Base-by-base conservation (phyloP, 2,329 filamentous ascomycete species). In the Neofusicoccum sp. region DNA sequence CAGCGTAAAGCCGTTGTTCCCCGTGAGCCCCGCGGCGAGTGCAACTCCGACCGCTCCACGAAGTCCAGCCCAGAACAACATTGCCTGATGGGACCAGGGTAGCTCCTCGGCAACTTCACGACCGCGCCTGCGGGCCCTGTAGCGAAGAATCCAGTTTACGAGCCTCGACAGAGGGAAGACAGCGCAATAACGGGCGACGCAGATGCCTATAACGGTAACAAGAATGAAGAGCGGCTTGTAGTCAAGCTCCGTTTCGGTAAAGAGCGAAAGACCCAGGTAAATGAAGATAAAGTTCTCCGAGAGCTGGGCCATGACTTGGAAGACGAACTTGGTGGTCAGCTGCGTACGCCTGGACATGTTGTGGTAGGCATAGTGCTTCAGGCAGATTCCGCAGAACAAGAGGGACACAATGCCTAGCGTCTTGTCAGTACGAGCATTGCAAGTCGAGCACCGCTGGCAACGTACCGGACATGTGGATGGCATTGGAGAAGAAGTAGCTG, bases 221-320 rank as follows among this genome's bases (percentile, higher is more conserved):
- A 99, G 89, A 69, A 98, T 98, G 70, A 99, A 91, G 2, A 96
- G 86, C 0, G 95, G 95, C 71, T 97, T 96, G 78, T 96, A 99
- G 62, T 91, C 86, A 26, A 97, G 82, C 53, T 90, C 86, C 57
- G 87, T 87, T 69, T 98, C 93, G 3, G 95, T 97, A 74, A 99
- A 98, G 30, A 99, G 83, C 0, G 95, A 96, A 3, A 99, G 82
- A 5, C 95, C 95, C 0, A 99, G 86, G 71, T 99, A 99, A 75
- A 99, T 99, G 79, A 99, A 99, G 76, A 99, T 99, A 73, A 99
- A 99, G 76, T 99, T 99, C 78, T 99, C 95, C 0, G 93, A 96
- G 47, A 99, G 79, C 75, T 99, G 95, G 3, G 95, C 91, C 68
- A 96, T 88, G 64, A 96, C 88, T 74, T 96, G 91, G 79, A 99